Evolutionary conservation across 192 early-diverging fungal species (phyloP).

Genomic region (Gryganskiella cystojenkinii): DNA sequence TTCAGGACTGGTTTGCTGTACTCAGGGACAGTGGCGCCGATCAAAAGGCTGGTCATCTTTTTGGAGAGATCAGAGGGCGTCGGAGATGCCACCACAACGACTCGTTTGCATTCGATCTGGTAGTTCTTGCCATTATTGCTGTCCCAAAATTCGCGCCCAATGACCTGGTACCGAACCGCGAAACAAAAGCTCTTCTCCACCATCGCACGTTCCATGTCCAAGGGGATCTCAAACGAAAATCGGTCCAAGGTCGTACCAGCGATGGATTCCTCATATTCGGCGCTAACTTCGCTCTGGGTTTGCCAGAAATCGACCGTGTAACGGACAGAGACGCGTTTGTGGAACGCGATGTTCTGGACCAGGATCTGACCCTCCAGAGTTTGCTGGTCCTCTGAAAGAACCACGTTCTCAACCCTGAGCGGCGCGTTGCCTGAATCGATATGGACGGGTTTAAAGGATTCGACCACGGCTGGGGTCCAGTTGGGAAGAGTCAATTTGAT

Average conservation of each 20-base stretch:
- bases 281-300: slow-evolving; percentile 70
- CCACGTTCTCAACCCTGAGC: slow-evolving; percentile 64
- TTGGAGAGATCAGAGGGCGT: slow-evolving; percentile 36
- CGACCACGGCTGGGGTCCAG: slow-evolving; percentile 23
- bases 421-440: slow-evolving; percentile 21
- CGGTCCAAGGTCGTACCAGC: slow-evolving; percentile 64
- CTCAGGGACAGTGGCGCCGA: slow-evolving; percentile 29
- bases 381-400: slow-evolving; percentile 60
- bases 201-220: slow-evolving; percentile 54
- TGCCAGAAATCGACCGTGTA: slow-evolving; percentile 89
- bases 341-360: slow-evolving; percentile 89
- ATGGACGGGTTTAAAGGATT: slow-evolving; percentile 55
- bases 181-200: slow-evolving; percentile 58
- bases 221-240: slow-evolving; percentile 73
- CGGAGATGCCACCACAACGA: slow-evolving; percentile 18
- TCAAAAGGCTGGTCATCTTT: slow-evolving; percentile 31
- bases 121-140: slow-evolving; percentile 94
- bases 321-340: slow-evolving; percentile 81
- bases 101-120: slow-evolving; percentile 61
- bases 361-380: slow-evolving; percentile 73
- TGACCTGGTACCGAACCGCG: slow-evolving; percentile 77
- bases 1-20: slow-evolving; percentile 45
- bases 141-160: slow-evolving; percentile 87
- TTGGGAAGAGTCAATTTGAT: slow-evolving; percentile 47
- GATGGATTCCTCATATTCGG: slow-evolving; percentile 70